Percentiles rank a stretch among this genome's conserved stretches.
phyloP scores from a whole-genome alignment of 345 rosid species.

The Linum trigynum region DNA sequence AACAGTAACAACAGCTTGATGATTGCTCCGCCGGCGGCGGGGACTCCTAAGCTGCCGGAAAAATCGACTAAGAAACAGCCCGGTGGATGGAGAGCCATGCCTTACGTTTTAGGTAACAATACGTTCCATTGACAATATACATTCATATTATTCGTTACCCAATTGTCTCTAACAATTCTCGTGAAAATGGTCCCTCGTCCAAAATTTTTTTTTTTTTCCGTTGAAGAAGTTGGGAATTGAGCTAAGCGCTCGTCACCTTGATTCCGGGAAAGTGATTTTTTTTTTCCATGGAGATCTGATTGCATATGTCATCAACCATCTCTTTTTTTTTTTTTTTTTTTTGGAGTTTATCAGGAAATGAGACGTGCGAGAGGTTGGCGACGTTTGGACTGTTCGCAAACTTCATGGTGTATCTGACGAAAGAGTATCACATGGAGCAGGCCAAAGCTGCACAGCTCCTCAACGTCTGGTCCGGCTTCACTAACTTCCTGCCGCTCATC shows the following conservation, averaged over 20 bases:
- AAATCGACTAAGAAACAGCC: slow-evolving; percentile 27
- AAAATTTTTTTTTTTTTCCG: too few species aligned
- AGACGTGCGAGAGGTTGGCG: slow-evolving; percentile 44
- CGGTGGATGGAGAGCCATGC: slow-evolving; percentile 83
- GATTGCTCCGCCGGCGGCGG: background rate
- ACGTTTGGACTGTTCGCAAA: slow-evolving; percentile 30
- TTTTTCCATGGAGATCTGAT: too few species aligned
- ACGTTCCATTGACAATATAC: too few species aligned
- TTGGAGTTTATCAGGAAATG: slow-evolving; percentile 27
- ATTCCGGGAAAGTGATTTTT: too few species aligned
- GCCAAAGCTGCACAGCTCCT: slow-evolving; percentile 24
- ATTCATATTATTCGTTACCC: too few species aligned
- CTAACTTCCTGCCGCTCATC: slow-evolving; percentile 29
- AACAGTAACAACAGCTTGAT: too few species aligned
- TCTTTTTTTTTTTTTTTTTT: too few species aligned
- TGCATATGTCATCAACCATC: too few species aligned
- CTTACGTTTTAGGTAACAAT: slow-evolving; percentile 59
- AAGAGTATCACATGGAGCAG: slow-evolving; percentile 30
- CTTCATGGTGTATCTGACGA: slow-evolving; percentile 28
- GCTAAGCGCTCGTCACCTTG: too few species aligned
- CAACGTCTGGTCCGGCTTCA: slow-evolving; percentile 29
- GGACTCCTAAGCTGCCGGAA: background rate
- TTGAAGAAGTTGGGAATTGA: too few species aligned
- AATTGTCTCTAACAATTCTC: background rate
- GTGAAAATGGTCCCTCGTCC: too few species aligned